A percentile compares a stretch with the other conserved stretches of the same genome.
phyloP scores from a whole-genome alignment of 768 basidiomycete genomes.

The Porphyrellus cyaneotinctus region DNA sequence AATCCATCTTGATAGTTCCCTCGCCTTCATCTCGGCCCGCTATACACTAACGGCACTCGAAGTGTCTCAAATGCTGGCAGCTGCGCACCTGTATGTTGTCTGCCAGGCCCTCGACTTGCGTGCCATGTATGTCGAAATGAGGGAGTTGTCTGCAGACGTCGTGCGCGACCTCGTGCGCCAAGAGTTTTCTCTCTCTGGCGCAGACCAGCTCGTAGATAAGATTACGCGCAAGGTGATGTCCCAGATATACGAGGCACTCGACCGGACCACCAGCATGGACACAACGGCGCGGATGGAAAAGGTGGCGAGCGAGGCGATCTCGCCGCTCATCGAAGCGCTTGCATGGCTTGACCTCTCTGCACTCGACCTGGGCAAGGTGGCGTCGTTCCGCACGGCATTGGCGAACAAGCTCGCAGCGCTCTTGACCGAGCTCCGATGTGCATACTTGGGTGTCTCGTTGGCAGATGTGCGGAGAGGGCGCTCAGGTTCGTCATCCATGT shows the following conservation, averaged over 20 bases:
- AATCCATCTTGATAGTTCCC: constrained; percentile 46
- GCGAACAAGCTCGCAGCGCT: constrained; percentile 15
- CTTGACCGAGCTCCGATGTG: constrained; percentile 28
- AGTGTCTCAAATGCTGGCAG: constrained; percentile 67
- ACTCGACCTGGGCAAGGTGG: constrained; percentile 22
- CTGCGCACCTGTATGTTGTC: constrained; percentile 71
- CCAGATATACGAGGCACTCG: constrained; percentile 49
- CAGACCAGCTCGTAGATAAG: constrained; percentile 12
- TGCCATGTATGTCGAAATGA: constrained; percentile 66
- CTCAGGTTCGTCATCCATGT: constrained; percentile 13
- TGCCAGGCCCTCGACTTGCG: constrained; percentile 87
- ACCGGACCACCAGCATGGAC: constrained; percentile 71
- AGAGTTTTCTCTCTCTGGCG: constrained; percentile 10
- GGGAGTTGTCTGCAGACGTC: constrained; percentile 25
- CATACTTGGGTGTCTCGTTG: constrained; percentile 26
- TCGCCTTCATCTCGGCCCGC: constrained; percentile 80
- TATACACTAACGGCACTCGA: constrained; percentile 77
- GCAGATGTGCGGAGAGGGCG: constrained; percentile 16
- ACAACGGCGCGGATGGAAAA: constrained; percentile 63
- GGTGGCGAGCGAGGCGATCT: constrained; percentile 59
- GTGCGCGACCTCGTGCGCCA: constrained; percentile 17
- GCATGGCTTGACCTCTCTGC: constrained; percentile 6
- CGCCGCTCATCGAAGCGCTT: constrained; percentile 53
- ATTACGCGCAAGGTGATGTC: constrained; percentile 32
- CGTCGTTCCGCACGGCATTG: constrained; percentile 20